Evolutionary conservation across 1,139 yeast species (phyloP).

Genomic region (Candida albicans): DNA sequence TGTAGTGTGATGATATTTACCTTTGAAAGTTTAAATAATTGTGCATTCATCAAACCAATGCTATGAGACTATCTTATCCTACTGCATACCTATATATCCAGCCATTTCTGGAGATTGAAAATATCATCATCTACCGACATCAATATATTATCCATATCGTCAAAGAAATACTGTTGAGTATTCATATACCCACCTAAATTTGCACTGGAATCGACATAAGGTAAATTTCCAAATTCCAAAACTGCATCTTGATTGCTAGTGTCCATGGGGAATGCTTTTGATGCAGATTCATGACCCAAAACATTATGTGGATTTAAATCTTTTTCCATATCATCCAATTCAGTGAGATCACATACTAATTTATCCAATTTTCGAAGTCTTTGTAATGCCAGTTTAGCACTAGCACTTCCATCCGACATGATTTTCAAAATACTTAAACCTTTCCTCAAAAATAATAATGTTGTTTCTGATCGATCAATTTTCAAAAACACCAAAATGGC

Average conservation of each 20-base stretch:
- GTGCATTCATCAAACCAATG: too few species aligned
- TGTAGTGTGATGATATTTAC: too few species aligned
- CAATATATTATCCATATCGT: constrained; percentile 10
- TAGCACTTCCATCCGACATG: constrained; percentile 19
- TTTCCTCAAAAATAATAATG: constrained; percentile 17
- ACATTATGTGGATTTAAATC: constrained; percentile 10
- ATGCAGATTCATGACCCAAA: constrained; percentile 11
- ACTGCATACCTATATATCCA: too few species aligned
- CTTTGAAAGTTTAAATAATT: too few species aligned
- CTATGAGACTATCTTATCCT: too few species aligned
- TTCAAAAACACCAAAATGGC: constrained; percentile 19
- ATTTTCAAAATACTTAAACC: constrained; percentile 18
- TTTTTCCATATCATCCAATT: constrained; percentile 11
- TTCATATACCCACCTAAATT: constrained; percentile 7
- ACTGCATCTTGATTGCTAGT: constrained; percentile 5
- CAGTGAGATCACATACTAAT: constrained; percentile 12
- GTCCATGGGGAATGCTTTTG: constrained; percentile 12
- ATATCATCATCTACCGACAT: constrained; percentile 11
- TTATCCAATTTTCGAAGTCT: constrained; percentile 11
- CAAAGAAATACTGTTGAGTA: constrained; percentile 9
- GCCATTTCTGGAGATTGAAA: constrained; percentile 3
- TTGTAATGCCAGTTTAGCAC: constrained; percentile 16
- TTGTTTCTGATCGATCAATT: constrained; percentile 19
- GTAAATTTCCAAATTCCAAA: constrained; percentile 8
- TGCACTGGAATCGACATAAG: constrained; percentile 4